phyloP scores from a whole-genome alignment of 495 filamentous ascomycete genomes.

The Penicillium verhagenii region DNA sequence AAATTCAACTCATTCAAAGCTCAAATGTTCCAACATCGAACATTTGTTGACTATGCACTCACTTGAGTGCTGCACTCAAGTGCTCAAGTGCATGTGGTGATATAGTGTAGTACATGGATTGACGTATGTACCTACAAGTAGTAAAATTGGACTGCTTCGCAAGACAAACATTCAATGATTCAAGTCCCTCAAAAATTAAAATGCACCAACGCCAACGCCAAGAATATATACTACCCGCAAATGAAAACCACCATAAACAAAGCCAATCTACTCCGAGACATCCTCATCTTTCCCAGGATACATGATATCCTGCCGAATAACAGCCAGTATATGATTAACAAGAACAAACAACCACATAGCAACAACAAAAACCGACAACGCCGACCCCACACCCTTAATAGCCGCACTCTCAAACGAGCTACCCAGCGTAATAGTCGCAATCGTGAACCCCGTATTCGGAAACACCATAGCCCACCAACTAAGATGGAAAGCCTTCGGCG shows the following conservation, averaged over 20 bases:
- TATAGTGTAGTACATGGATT: too few relatives aligned
- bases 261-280: conserved; percentile 28
- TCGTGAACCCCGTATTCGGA: conserved; percentile 47
- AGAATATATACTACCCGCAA: too few relatives aligned
- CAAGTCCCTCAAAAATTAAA: too few relatives aligned
- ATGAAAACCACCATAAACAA: conserved; percentile 1
- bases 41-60: too few relatives aligned
- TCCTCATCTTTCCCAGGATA: conserved; percentile 66
- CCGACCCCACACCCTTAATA: conserved; percentile 38
- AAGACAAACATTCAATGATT: conserved; percentile 1
- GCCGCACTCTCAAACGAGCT: conserved; percentile 38
- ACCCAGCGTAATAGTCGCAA: conserved; percentile 48
- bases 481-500: conserved; percentile 48
- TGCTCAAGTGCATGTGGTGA: too few relatives aligned
- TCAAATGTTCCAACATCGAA: too few relatives aligned
- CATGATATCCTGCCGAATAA: conserved; percentile 54
- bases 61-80: too few relatives aligned
- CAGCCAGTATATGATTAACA: conserved; percentile 51
- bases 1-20: too few relatives aligned
- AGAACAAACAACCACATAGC: conserved; percentile 58
- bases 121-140: neutral
- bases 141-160: neutral
- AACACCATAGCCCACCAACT: conserved; percentile 54
- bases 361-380: conserved; percentile 52
- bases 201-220: neutral